Evolutionary conservation across 169 alveolate species (phyloP).

Genomic region (Plasmodium fragile): DNA sequence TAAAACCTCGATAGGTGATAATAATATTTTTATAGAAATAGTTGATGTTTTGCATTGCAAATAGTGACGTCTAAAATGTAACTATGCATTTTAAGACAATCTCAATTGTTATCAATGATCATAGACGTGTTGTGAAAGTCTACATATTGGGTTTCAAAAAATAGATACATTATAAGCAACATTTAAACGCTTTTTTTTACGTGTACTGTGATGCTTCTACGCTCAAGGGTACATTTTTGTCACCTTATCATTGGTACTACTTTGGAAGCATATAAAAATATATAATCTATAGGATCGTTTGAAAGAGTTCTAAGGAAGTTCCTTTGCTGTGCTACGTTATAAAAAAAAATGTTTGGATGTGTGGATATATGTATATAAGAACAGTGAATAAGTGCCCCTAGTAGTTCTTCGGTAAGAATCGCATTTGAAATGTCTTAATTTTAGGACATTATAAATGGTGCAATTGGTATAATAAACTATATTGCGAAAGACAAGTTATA

Average conservation of each 20-base stretch:
- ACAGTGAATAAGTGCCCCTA: background rate
- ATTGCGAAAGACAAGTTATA: too few relatives aligned
- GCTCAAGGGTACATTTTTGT: background rate
- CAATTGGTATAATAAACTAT: too few relatives aligned
- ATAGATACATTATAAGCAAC: background rate
- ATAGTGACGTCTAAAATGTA: background rate
- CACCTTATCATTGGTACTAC: background rate
- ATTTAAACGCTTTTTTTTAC: background rate
- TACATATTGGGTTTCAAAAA: background rate
- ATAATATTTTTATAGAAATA: too few relatives aligned
- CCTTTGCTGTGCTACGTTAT: background rate
- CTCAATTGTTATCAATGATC: background rate
- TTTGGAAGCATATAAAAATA: background rate
- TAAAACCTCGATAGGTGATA: background rate
- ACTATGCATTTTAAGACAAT: background rate
- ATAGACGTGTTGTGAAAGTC: background rate
- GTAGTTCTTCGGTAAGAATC: background rate
- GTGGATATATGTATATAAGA: background rate
- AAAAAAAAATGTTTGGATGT: background rate
- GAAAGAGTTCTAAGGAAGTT: background rate
- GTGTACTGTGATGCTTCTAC: background rate
- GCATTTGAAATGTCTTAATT: too few relatives aligned
- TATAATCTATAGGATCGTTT: background rate
- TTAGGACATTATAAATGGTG: too few relatives aligned
- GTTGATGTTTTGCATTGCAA: background rate